Conservation (phyloP, 129 eudicot genomes). For the Dittrichia graveolens region DNA sequence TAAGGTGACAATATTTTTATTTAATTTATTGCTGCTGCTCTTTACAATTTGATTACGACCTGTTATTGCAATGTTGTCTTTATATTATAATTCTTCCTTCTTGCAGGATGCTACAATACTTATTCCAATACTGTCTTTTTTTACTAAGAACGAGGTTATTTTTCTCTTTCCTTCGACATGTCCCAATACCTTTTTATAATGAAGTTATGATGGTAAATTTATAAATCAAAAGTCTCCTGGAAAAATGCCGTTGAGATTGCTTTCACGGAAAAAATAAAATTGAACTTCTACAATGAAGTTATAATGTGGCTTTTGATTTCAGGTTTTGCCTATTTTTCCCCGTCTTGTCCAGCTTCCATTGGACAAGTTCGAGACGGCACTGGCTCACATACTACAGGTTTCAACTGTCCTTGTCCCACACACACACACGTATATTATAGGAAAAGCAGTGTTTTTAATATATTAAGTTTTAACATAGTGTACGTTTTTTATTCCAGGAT, state of each 20-base stretch:
- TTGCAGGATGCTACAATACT: slow-evolving; percentile 94
- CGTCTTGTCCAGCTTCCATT: slow-evolving; percentile 86
- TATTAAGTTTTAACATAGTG: too few relatives aligned
- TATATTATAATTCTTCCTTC: slow-evolving; percentile 21
- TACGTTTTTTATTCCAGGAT: neutral
- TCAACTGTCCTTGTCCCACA: slow-evolving; percentile 3
- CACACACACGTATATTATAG: too few relatives aligned
- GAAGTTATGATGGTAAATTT: slow-evolving; percentile 9
- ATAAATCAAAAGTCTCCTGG: neutral
- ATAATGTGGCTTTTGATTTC: slow-evolving; percentile 26
- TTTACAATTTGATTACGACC: neutral
- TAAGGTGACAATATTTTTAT: slow-evolving; percentile 48
- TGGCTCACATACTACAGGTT: slow-evolving; percentile 95
- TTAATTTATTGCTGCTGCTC: neutral
- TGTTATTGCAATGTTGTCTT: slow-evolving; percentile 16
- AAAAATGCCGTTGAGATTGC: neutral
- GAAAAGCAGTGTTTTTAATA: too few relatives aligned
- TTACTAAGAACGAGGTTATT: slow-evolving; percentile 79
- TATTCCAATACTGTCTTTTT: slow-evolving; percentile 75
- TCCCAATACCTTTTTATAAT: neutral
- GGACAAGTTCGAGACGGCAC: slow-evolving; percentile 88
- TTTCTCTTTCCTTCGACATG: slow-evolving; percentile 10
- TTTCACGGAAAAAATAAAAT: neutral
- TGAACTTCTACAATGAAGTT: neutral
- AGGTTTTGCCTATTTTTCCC: slow-evolving; percentile 97